Conservation (phyloP, 164 flowering plant species). For the Nymphaea thermarum region DNA sequence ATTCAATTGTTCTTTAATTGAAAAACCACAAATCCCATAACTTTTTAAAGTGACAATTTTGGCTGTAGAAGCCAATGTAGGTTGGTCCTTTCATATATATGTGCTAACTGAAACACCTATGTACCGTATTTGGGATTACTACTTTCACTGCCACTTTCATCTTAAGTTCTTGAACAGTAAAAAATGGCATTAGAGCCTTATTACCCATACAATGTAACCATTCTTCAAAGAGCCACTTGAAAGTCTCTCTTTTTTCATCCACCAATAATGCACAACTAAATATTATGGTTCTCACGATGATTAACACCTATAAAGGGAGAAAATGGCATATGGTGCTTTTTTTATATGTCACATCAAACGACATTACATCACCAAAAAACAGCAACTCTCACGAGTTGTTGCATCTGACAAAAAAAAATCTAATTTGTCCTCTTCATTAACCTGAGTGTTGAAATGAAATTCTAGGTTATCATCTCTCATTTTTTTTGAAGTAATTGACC, state of each 20-base stretch:
- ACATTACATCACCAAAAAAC: conserved; percentile 4
- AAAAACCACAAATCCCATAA: not conserved
- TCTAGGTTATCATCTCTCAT: not conserved
- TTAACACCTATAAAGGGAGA: conserved; percentile 5
- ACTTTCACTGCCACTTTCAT: too few relatives aligned
- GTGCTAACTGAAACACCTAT: conserved; percentile 6
- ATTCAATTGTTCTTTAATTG: not conserved
- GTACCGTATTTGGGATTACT: conserved; percentile 5
- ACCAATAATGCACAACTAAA: conserved; percentile 4
- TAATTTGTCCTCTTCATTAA: conserved; percentile 2
- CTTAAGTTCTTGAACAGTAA: conserved; percentile 4
- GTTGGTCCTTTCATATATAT: not conserved
- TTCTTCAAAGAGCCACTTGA: conserved; percentile 6
- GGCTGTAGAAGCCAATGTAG: not conserved
- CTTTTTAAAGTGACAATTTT: not conserved
- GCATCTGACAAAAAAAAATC: conserved; percentile 5
- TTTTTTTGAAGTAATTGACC: conserved; percentile 1
- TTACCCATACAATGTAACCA: conserved; percentile 6
- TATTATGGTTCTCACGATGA: conserved; percentile 5
- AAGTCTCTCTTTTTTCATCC: conserved; percentile 5
- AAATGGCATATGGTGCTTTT: conserved; percentile 4
- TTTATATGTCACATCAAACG: conserved; percentile 3
- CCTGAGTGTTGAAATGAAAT: conserved; percentile 1
- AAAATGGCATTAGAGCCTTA: conserved; percentile 5
- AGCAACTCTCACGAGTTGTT: not conserved